These are phyloP conservation scores for Gloeopeniophorella convolvens DNA, from an alignment of 768 basidiomycete genomes.

Conservation along the genomic window DNA sequence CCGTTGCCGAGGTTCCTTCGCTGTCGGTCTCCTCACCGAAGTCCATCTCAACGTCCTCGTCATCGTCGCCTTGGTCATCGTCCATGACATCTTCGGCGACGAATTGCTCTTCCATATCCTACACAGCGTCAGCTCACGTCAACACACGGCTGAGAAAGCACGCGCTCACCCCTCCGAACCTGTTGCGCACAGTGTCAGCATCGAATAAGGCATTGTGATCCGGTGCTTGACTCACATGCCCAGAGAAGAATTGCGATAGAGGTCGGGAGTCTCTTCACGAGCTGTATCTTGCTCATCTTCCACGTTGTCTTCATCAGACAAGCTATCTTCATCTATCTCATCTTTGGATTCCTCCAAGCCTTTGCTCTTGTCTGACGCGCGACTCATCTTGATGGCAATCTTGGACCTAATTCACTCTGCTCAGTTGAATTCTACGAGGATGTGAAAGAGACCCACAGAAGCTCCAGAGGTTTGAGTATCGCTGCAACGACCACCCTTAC, in stretches of 20 bases:
- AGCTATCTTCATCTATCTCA: constrained; percentile 41
- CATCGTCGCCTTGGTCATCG: constrained; percentile 73
- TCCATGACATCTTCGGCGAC: constrained; percentile 70
- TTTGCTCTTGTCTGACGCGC: constrained; percentile 60
- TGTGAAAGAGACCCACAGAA: constrained; percentile 54
- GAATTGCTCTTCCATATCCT: constrained; percentile 88
- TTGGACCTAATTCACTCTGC: too few relatives aligned
- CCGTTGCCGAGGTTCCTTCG: constrained; percentile 72
- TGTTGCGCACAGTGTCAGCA: constrained; percentile 21
- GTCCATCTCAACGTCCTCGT: constrained; percentile 84
- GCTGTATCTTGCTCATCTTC: constrained; percentile 56
- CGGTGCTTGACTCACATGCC: constrained; percentile 63
- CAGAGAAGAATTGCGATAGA: constrained; percentile 93
- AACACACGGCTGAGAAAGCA: not conserved
- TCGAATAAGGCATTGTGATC: not conserved
- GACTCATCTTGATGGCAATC: constrained; percentile 97
- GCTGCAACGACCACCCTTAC: constrained; percentile 81
- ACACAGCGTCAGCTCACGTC: constrained; percentile 17
- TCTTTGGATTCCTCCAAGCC: constrained; percentile 40
- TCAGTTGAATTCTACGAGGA: too few relatives aligned
- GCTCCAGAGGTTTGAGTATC: constrained; percentile 83
- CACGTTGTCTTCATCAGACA: constrained; percentile 46
- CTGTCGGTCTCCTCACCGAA: constrained; percentile 79
- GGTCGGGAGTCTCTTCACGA: constrained; percentile 82
- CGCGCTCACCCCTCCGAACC: constrained; percentile 72